phyloP scores from a whole-genome alignment of 2,329 filamentous ascomycete genomes.

The Grosmannia serpens region DNA sequence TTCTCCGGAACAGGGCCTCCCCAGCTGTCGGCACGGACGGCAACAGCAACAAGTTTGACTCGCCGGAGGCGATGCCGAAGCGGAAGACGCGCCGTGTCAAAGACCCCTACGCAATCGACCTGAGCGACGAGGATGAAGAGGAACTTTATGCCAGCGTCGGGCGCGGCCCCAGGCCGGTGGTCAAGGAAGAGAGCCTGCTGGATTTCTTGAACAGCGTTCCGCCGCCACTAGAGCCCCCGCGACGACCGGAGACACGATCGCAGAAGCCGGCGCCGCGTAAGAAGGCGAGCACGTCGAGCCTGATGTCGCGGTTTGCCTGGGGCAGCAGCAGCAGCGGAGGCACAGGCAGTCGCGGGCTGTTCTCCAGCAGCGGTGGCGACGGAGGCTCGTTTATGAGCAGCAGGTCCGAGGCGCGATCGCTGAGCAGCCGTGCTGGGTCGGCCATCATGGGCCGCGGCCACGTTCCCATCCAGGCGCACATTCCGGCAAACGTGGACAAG shows the following conservation, averaged over 20 bases:
- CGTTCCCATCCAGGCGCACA: slow-evolving; percentile 41
- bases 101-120: slow-evolving; percentile 90
- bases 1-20: slow-evolving; percentile 33
- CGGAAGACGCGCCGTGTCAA: slow-evolving; percentile 67
- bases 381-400: not conserved
- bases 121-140: slow-evolving; percentile 55
- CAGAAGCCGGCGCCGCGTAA: slow-evolving; percentile 38
- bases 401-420: slow-evolving; percentile 22
- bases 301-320: slow-evolving; percentile 47
- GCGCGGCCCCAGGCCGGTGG: slow-evolving; percentile 24
- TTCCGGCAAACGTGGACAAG: slow-evolving; percentile 33
- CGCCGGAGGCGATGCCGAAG: slow-evolving; percentile 48
- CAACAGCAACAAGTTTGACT: slow-evolving; percentile 26
- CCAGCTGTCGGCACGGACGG: not conserved
- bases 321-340: slow-evolving; percentile 17
- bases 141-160: slow-evolving; percentile 29
- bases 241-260: slow-evolving; percentile 21
- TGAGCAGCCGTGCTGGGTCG: slow-evolving; percentile 27
- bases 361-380: not conserved
- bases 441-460: slow-evolving; percentile 24
- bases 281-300: slow-evolving; percentile 50
- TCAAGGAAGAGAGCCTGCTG: slow-evolving; percentile 55
- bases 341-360: not conserved
- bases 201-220: slow-evolving; percentile 63
- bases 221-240: slow-evolving; percentile 43